Percentiles rank a stretch among this genome's conserved stretches.
phyloP scores from a whole-genome alignment of 805 yeast genomes.

The Teunomyces kruisii region DNA sequence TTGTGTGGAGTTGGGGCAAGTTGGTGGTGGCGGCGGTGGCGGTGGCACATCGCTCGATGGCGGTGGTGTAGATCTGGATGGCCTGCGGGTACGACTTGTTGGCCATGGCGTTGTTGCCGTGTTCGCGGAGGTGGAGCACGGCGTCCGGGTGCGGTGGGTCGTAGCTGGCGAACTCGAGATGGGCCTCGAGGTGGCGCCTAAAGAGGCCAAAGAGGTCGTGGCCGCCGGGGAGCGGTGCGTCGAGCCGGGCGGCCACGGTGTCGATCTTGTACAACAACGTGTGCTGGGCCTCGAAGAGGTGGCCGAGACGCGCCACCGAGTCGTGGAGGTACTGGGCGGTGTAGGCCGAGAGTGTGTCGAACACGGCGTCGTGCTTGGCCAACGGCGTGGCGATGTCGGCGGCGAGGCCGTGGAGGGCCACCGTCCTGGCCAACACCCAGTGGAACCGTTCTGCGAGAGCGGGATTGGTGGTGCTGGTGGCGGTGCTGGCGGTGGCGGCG shows the following conservation, averaged over 20 bases:
- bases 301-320: not conserved
- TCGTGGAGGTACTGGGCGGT: not conserved
- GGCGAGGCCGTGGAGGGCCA: not conserved
- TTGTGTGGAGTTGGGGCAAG: constrained; percentile 34
- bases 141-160: not conserved
- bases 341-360: not conserved
- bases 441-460: not conserved
- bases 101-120: constrained; percentile 40
- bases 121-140: constrained; percentile 30
- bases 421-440: not conserved
- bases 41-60: constrained; percentile 23
- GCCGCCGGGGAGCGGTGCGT: not conserved
- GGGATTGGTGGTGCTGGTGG: not conserved
- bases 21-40: constrained; percentile 11
- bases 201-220: not conserved
- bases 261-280: not conserved
- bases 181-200: constrained; percentile 1
- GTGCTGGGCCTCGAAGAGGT: not conserved
- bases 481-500: not conserved
- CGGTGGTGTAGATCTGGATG: constrained; percentile 37
- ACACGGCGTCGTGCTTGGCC: not conserved
- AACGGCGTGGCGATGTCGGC: not conserved
- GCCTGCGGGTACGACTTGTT: constrained; percentile 40
- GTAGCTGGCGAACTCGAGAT: constrained; percentile 2
- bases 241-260: not conserved